These are phyloP conservation scores for Solanum hybrid DNA, from an alignment of 305 asterid species.

Conservation along the genomic window DNA sequence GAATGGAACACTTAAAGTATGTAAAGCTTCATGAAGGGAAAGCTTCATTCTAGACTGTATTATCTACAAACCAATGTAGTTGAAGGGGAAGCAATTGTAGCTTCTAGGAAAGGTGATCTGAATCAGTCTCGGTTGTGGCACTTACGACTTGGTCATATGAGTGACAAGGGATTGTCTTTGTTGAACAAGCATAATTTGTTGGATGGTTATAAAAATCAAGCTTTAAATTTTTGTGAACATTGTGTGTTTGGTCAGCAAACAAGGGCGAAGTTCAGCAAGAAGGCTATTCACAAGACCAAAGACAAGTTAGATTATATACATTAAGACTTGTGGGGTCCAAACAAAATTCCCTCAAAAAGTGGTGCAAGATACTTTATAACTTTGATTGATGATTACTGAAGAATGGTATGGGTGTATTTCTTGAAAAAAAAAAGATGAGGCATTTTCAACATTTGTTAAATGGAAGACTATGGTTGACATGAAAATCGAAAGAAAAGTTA, in stretches of 20 bases:
- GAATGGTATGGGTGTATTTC: not conserved
- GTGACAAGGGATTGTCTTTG: not conserved
- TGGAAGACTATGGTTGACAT: not conserved
- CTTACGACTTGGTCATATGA: not conserved
- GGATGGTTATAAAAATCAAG: not conserved
- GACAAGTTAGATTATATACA: not conserved
- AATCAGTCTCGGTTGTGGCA: not conserved
- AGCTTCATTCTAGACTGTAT: not conserved
- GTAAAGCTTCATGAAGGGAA: not conserved
- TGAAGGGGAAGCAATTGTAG: not conserved
- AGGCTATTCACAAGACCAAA: not conserved
- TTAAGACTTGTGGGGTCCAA: not conserved
- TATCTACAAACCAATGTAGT: not conserved
- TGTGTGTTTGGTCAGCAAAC: not conserved
- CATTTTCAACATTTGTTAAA: not conserved
- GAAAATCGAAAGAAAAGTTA: not conserved
- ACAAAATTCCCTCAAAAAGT: not conserved
- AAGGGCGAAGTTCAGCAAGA: not conserved
- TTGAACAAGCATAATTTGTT: not conserved
- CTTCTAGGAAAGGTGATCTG: not conserved
- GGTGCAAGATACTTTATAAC: not conserved
- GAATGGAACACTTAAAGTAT: not conserved
- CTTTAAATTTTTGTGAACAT: not conserved
- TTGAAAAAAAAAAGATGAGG: not conserved
- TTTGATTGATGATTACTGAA: not conserved